Conservation (phyloP, 345 rosid species). For the Brassica rapa region DNA sequence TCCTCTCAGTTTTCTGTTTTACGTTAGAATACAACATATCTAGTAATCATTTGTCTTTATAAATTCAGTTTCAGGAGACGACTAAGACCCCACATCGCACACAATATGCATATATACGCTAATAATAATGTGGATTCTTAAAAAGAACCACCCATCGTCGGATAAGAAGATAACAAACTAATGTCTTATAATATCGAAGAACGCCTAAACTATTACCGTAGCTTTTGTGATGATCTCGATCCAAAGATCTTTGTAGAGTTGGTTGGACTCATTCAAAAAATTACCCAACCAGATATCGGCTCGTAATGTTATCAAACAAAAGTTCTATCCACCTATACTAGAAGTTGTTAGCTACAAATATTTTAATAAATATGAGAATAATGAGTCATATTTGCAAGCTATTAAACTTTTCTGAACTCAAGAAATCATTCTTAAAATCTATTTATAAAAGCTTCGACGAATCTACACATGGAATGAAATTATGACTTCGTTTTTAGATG, state of each 20-base stretch:
- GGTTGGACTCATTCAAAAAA: neutral
- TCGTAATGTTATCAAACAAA: neutral
- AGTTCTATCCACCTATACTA: neutral
- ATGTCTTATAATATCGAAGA: neutral
- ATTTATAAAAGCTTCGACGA: neutral
- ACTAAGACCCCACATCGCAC: neutral
- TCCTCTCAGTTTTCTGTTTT: conserved; percentile 43
- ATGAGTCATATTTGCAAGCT: neutral
- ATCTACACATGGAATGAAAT: neutral
- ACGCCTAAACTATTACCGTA: neutral
- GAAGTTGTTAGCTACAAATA: neutral
- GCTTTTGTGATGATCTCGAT: neutral
- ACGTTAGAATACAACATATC: neutral
- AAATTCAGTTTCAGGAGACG: neutral
- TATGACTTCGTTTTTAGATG: neutral
- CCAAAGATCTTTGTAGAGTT: neutral
- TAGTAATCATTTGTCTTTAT: neutral
- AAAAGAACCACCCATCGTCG: neutral
- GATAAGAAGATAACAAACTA: neutral
- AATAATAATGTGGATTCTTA: neutral
- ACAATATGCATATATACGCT: neutral
- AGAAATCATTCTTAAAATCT: neutral
- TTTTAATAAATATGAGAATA: neutral
- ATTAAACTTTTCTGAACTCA: neutral
- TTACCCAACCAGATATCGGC: neutral